These are phyloP conservation scores for Euphorbia lathyris DNA, from an alignment of 345 rosid genomes.

Conservation along the genomic window DNA sequence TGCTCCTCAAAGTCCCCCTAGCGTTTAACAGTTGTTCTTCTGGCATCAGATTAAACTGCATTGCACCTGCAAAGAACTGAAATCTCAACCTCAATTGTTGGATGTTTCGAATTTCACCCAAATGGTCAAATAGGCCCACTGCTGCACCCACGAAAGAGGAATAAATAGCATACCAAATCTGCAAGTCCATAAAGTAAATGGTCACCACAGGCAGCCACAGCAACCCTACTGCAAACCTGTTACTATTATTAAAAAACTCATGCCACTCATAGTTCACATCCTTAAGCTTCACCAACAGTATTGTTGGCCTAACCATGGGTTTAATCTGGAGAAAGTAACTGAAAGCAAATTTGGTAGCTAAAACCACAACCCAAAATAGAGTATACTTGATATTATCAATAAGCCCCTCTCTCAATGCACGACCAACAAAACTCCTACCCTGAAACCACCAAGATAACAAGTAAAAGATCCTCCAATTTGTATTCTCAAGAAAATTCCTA, in stretches of 20 bases:
- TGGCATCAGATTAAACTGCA: conserved; percentile 95
- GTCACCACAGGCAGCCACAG: conserved; percentile 83
- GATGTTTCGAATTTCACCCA: conserved; percentile 93
- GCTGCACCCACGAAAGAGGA: conserved; percentile 84
- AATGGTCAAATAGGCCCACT: conserved; percentile 82
- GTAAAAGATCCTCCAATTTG: conserved; percentile 70
- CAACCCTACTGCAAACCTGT: conserved; percentile 67
- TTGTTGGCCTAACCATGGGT: conserved; percentile 76
- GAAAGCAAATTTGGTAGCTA: conserved; percentile 74
- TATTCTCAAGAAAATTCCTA: conserved; percentile 83
- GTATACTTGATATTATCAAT: conserved; percentile 72
- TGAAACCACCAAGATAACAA: conserved; percentile 80
- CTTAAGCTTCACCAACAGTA: conserved; percentile 39
- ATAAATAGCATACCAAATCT: conserved; percentile 90
- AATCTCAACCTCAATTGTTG: conserved; percentile 85
- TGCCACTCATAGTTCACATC: conserved; percentile 64
- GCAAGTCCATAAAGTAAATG: conserved; percentile 88
- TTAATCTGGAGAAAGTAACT: conserved; percentile 87
- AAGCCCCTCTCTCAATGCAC: conserved; percentile 84
- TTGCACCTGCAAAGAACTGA: conserved; percentile 96
- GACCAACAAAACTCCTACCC: conserved; percentile 69
- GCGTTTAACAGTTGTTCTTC: conserved; percentile 89
- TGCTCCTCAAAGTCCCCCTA: conserved; percentile 68
- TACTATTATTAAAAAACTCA: conserved; percentile 51
- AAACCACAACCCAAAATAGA: conserved; percentile 73